Evolutionary conservation across 2,329 filamentous ascomycete species (phyloP).

Genomic region (Waltergamsia citrina): DNA sequence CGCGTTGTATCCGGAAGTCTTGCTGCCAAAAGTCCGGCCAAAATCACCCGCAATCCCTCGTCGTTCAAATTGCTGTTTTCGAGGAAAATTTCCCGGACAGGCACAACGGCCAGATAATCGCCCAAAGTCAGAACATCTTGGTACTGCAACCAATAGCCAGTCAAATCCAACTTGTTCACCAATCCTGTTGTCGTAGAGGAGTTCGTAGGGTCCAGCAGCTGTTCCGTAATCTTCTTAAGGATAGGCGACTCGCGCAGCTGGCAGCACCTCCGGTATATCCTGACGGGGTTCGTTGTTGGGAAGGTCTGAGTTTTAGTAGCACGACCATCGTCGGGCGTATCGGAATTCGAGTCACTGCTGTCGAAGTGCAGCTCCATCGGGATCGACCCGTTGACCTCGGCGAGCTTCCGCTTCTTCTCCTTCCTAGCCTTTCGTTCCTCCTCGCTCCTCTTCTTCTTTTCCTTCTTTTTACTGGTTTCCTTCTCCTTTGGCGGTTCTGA

Average conservation of each 20-base stretch:
- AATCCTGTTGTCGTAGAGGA: constrained; percentile 59
- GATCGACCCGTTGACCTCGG: constrained; percentile 78
- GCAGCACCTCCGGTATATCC: constrained; percentile 91
- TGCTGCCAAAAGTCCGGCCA: constrained; percentile 76
- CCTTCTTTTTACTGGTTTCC: constrained; percentile 61
- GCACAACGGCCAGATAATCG: constrained; percentile 90
- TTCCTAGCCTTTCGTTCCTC: constrained; percentile 88
- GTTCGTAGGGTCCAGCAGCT: constrained; percentile 65
- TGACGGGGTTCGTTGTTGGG: constrained; percentile 82
- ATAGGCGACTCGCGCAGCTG: constrained; percentile 89
- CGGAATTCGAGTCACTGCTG: constrained; percentile 49
- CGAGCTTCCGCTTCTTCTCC: constrained; percentile 75
- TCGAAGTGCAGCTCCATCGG: constrained; percentile 76
- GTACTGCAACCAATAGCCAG: constrained; percentile 73
- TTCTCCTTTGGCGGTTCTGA: constrained; percentile 15
- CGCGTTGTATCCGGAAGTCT: constrained; percentile 54
- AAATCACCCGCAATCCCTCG: constrained; percentile 75
- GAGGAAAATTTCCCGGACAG: constrained; percentile 74
- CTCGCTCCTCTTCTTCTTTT: constrained; percentile 93
- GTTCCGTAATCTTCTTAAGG: constrained; percentile 82
- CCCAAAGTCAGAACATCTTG: constrained; percentile 80
- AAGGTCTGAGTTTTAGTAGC: constrained; percentile 20
- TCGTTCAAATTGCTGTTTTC: constrained; percentile 84
- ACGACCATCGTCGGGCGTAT: constrained; percentile 11
- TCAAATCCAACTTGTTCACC: constrained; percentile 74